Base-by-base conservation (phyloP, 257 asterid species). In the Galeopsis tetrahit region DNA sequence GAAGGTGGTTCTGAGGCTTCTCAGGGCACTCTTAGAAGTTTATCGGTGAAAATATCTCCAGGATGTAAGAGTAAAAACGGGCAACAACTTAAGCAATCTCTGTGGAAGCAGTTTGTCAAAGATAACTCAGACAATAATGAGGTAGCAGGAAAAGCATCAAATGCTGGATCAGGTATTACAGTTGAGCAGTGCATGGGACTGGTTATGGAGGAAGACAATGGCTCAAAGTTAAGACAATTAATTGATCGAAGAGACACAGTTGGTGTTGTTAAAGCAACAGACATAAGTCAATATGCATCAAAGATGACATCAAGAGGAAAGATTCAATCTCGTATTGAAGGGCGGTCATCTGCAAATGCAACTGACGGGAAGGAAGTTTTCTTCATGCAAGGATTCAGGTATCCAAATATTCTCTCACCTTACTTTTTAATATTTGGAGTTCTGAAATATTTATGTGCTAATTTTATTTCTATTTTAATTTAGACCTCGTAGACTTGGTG, bases 1-100 rank as follows among this genome's bases (percentile, higher is more conserved):
- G 92, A 85, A 74, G 89, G 71, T 70, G 88, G 87, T 63, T 84
- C 89, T 31, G 92, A 85, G 74, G 88, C 79, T 77, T 79, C 90
- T 63, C 88, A 74, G 63, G 81, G 81, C 63, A 40, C 70, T 36
- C 85, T 81, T 76, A 78, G 82, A 68, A 56, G 69, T 62, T 63
- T 63, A 57, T 58, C 62, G 38, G 60, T 31, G 32, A 81, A 75
- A 42, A 67, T 61, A 71, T 73, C 40, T 48, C 49, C 76, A 33
- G 82, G 68, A 71, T 72, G 81, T 7, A 80, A 67, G 55, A 63
- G 65, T 51, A 77, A 72, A 76, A 70, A 75, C 38, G 70, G 64
- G 17, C 72, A 76, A 0, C 72, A 76, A 1, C 63, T 61, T 60
- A 81, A 74, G 63, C 66, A 72, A 74, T 65, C 83, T 68, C 15